Evolutionary conservation across 2,329 filamentous ascomycete genomes (phyloP).

Genomic region (Capronia coronata): DNA sequence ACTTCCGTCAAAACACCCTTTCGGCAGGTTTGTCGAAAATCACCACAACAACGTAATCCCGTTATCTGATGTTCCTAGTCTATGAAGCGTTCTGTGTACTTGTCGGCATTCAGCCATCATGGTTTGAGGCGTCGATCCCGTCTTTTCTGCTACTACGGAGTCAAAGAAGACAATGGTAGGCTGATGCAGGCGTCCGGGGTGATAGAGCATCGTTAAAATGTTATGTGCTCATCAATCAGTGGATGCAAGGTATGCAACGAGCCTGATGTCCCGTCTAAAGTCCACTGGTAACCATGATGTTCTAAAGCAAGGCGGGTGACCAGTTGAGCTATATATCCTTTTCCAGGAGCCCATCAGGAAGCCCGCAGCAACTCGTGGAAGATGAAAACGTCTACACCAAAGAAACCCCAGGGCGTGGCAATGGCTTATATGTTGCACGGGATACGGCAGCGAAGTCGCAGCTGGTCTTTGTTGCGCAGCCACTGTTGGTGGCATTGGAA

Average conservation of each 20-base stretch:
- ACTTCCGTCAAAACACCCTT: too few species aligned
- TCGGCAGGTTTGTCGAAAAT: too few species aligned
- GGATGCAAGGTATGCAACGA: not conserved
- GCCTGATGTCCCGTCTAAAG: too few species aligned
- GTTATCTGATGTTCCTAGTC: too few species aligned
- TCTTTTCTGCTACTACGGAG: too few species aligned
- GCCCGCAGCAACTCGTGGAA: slow-evolving; percentile 3
- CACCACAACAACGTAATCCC: too few species aligned
- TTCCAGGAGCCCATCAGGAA: not conserved
- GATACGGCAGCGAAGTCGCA: slow-evolving; percentile 45
- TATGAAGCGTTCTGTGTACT: too few species aligned
- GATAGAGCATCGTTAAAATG: not conserved
- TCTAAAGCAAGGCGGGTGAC: not conserved
- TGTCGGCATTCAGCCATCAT: too few species aligned
- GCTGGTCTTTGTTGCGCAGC: slow-evolving; percentile 45
- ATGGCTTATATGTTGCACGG: slow-evolving; percentile 50
- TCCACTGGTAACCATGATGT: too few species aligned
- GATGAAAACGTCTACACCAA: slow-evolving; percentile 7
- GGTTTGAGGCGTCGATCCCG: too few species aligned
- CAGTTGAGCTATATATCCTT: not conserved
- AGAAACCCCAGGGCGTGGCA: slow-evolving; percentile 34
- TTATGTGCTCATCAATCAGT: not conserved
- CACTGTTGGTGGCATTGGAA: slow-evolving; percentile 51
- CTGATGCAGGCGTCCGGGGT: too few species aligned
- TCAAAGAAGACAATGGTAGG: not conserved